Conservation (phyloP, 202 grass and related monocot genomes). For the Setaria italica region DNA sequence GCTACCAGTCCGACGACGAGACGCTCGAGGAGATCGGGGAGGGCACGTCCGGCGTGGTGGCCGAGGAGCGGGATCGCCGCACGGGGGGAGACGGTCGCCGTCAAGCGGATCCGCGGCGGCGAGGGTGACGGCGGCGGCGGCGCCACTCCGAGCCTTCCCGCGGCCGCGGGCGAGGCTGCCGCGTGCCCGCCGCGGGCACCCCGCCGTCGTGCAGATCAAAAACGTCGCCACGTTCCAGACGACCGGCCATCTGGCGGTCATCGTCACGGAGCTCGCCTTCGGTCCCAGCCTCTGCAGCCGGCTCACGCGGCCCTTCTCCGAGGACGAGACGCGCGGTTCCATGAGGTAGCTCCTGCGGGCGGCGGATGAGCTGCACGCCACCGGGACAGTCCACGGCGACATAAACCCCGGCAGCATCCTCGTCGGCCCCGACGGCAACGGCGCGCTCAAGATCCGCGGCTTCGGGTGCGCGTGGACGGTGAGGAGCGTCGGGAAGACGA, state of each 20-base stretch:
- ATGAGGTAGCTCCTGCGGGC: neutral
- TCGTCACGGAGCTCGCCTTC: constrained; percentile 31
- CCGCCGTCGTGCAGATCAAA: constrained; percentile 8
- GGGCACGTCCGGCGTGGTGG: too few species aligned
- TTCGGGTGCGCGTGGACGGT: constrained; percentile 2
- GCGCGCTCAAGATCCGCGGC: constrained; percentile 42
- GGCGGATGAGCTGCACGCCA: constrained; percentile 23
- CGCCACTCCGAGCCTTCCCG: neutral
- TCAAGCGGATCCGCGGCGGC: too few species aligned
- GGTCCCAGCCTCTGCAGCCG: neutral
- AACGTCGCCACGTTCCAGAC: neutral
- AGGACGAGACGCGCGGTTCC: neutral
- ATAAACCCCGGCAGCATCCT: constrained; percentile 32
- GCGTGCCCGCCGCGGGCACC: constrained; percentile 14
- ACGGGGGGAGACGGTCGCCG: too few species aligned
- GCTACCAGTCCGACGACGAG: too few species aligned
- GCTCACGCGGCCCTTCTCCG: neutral
- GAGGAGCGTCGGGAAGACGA: neutral
- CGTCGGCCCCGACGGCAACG: neutral
- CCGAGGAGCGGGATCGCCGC: too few species aligned
- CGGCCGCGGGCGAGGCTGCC: neutral
- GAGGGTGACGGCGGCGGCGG: neutral
- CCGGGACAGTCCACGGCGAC: constrained; percentile 27
- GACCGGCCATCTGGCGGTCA: neutral
- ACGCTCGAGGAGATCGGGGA: too few species aligned